A percentile compares a stretch with the other conserved stretches of the same genome.
These are phyloP conservation scores for Sporothrix dimorphospora DNA, from an alignment of 2,329 filamentous ascomycete species.

Conservation along the genomic window DNA sequence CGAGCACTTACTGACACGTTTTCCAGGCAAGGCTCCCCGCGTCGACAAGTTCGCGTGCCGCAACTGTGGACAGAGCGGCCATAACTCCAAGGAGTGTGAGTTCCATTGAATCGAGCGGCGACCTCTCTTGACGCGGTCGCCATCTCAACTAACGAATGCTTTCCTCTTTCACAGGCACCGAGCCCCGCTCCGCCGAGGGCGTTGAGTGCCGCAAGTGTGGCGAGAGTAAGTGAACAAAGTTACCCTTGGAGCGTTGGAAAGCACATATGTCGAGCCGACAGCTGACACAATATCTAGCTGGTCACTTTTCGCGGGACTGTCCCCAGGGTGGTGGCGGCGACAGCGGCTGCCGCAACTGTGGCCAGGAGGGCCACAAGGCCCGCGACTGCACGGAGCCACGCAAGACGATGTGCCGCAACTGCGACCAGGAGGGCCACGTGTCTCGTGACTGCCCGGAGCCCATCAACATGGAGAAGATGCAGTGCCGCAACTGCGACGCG, in stretches of 20 bases:
- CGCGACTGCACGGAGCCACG: slow-evolving; percentile 61
- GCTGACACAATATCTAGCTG: slow-evolving; percentile 45
- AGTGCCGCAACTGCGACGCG: slow-evolving; percentile 64
- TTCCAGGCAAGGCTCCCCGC: slow-evolving; percentile 59
- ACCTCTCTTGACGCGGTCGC: neutral
- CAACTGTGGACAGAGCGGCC: slow-evolving; percentile 64
- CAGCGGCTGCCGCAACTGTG: slow-evolving; percentile 64
- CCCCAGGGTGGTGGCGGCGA: slow-evolving; percentile 62
- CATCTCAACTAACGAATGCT: neutral
- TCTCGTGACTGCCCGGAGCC: slow-evolving; percentile 62
- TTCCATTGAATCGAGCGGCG: slow-evolving; percentile 34
- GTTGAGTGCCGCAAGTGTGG: slow-evolving; percentile 69
- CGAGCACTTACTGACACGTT: neutral
- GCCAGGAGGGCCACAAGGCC: slow-evolving; percentile 62
- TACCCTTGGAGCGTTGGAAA: neutral
- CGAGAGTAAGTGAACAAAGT: slow-evolving; percentile 51
- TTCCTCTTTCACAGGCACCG: slow-evolving; percentile 43
- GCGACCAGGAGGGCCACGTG: slow-evolving; percentile 61
- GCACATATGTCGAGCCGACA: neutral
- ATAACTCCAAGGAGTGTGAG: slow-evolving; percentile 55
- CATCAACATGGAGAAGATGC: slow-evolving; percentile 50
- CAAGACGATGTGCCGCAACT: slow-evolving; percentile 60
- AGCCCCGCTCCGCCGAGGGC: slow-evolving; percentile 63
- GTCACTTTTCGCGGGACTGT: slow-evolving; percentile 67
- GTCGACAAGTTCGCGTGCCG: slow-evolving; percentile 68